Percentiles rank a stretch among this genome's conserved stretches.
These are phyloP conservation scores for Kodamaea plutei DNA, from an alignment of 1,139 yeast genomes.

Conservation along the genomic window DNA sequence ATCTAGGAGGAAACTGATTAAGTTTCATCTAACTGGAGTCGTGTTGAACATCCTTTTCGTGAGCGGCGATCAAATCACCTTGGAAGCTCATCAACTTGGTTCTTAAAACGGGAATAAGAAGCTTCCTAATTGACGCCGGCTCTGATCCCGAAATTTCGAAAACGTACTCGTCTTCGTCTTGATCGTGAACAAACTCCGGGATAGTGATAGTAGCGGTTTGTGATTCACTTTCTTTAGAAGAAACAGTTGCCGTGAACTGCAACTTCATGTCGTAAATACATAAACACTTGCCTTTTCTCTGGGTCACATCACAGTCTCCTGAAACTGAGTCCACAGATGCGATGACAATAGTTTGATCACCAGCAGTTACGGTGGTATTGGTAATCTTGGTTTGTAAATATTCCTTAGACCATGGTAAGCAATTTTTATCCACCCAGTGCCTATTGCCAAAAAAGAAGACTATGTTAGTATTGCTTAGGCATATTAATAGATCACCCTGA, in stretches of 20 bases:
- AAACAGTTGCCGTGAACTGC: conserved; percentile 41
- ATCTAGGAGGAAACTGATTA: no score
- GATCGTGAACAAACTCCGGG: conserved; percentile 74
- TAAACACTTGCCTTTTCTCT: conserved; percentile 74
- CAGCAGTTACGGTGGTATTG: conserved; percentile 31
- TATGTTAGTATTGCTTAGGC: neutral
- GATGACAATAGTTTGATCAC: conserved; percentile 32
- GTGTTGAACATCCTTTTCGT: conserved; percentile 58
- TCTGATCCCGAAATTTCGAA: conserved; percentile 39
- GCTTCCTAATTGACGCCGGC: conserved; percentile 31
- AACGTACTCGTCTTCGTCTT: conserved; percentile 59
- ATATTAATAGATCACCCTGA: neutral
- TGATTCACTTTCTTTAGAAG: conserved; percentile 17
- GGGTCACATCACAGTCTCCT: conserved; percentile 80
- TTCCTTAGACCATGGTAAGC: conserved; percentile 68
- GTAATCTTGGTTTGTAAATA: conserved; percentile 49
- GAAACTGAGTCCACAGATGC: conserved; percentile 42
- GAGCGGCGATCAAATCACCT: conserved; percentile 54
- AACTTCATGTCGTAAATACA: conserved; percentile 67
- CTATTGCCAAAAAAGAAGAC: conserved; percentile 21
- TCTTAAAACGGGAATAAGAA: conserved; percentile 49
- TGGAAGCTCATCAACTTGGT: conserved; percentile 55
- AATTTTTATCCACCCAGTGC: conserved; percentile 85
- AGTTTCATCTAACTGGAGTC: conserved; percentile 22
- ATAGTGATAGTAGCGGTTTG: conserved; percentile 34